Percentiles rank a stretch among this genome's conserved stretches.
Conservation (phyloP, 129 eudicot genomes). For the Mikania micrantha region DNA sequence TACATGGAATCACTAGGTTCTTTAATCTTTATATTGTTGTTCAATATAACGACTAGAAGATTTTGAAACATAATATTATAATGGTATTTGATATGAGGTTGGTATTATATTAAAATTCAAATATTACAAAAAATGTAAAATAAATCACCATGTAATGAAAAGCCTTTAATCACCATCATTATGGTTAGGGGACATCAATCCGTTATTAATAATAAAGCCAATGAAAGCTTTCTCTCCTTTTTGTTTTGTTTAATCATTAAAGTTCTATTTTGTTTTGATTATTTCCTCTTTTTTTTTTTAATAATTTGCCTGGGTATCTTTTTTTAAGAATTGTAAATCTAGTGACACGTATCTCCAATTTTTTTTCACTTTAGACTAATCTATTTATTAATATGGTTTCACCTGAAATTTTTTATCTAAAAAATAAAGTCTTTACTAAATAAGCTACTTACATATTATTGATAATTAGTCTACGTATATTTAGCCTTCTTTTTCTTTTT, state of each 20-base stretch:
- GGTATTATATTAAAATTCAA: background rate
- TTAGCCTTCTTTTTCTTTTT: too few species aligned
- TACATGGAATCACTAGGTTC: too few species aligned
- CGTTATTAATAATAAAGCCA: constrained; percentile 5
- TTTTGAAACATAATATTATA: background rate
- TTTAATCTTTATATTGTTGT: too few species aligned
- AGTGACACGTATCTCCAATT: too few species aligned
- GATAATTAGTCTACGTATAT: too few species aligned
- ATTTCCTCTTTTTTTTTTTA: background rate
- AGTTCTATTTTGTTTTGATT: constrained; percentile 1
- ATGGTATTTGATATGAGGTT: background rate
- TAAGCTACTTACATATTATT: too few species aligned
- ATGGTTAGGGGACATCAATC: constrained; percentile 12
- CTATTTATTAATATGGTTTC: too few species aligned
- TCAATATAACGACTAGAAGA: background rate
- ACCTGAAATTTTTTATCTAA: too few species aligned
- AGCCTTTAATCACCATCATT: constrained; percentile 23
- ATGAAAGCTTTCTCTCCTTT: background rate
- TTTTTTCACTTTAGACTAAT: too few species aligned
- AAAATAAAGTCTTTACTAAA: too few species aligned
- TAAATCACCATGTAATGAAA: constrained; percentile 5
- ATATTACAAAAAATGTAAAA: background rate
- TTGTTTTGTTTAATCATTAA: constrained; percentile 3
- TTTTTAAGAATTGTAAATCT: too few species aligned
- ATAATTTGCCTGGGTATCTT: too few species aligned